Percentiles rank a stretch among this genome's conserved stretches.
Evolutionary conservation across 495 filamentous ascomycete genomes (phyloP).

Genomic region (Hyaloscypha bicolor): DNA sequence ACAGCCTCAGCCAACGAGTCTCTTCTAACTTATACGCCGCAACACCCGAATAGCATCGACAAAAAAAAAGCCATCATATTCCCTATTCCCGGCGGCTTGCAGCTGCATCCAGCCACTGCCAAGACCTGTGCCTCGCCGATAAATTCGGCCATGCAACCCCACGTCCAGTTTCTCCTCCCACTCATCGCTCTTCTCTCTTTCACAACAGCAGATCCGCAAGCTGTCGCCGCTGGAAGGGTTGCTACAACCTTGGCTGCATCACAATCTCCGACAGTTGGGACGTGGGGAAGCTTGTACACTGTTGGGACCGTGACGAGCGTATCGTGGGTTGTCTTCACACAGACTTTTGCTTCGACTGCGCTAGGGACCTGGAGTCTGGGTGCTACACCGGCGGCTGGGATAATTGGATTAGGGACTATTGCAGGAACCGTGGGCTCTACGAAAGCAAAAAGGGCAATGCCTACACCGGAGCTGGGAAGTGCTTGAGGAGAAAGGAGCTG

Average conservation of each 20-base stretch:
- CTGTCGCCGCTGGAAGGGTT: conserved; percentile 16
- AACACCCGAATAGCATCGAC: neutral
- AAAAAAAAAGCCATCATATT: neutral
- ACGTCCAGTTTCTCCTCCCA: neutral
- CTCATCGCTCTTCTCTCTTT: conserved; percentile 6
- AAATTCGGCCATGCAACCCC: neutral
- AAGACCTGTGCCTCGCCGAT: neutral
- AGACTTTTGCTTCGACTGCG: conserved; percentile 32
- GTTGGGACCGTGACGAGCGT: conserved; percentile 18
- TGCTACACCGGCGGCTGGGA: conserved; percentile 24
- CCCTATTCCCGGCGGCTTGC: neutral
- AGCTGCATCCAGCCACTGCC: neutral
- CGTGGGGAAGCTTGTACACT: conserved; percentile 17
- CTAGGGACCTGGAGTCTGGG: conserved; percentile 32
- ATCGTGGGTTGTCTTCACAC: conserved; percentile 17
- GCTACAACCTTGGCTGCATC: conserved; percentile 15
- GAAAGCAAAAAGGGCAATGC: conserved; percentile 16
- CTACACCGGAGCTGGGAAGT: conserved; percentile 8
- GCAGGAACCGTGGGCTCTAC: conserved; percentile 20
- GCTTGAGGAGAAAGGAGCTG: neutral
- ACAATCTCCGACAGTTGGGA: conserved; percentile 4
- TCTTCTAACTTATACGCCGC: neutral
- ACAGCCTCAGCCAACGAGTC: neutral
- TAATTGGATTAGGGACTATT: conserved; percentile 32
- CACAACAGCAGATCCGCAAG: neutral